These are phyloP conservation scores for Catharanthus roseus DNA, from an alignment of 257 asterid species.

Conservation along the genomic window DNA sequence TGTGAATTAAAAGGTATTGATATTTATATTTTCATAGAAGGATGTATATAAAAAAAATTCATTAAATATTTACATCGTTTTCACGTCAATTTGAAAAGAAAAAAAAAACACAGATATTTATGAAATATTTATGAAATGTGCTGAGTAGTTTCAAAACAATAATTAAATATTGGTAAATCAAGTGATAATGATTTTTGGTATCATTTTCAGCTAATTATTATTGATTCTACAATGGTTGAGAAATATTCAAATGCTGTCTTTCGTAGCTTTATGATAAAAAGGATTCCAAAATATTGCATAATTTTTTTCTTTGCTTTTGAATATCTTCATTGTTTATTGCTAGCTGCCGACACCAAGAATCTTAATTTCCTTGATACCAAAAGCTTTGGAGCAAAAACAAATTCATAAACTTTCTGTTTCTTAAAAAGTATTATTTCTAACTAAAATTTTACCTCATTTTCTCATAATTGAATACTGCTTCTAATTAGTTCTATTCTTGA, in stretches of 20 bases:
- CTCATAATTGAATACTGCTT: background rate
- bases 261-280: background rate
- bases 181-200: background rate
- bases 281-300: background rate
- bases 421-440: background rate
- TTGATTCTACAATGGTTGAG: background rate
- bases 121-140: no score
- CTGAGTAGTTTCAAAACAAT: no score
- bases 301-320: no score
- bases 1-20: no score
- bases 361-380: conserved; percentile 8
- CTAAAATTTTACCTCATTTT: conserved; percentile 1
- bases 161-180: no score
- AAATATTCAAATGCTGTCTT: conserved; percentile 1
- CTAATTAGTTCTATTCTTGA: no score
- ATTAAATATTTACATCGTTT: no score
- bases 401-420: background rate
- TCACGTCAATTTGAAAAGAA: no score
- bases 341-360: conserved; percentile 26
- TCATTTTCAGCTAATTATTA: background rate
- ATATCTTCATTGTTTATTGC: conserved; percentile 12
- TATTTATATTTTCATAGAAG: no score
- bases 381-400: background rate
- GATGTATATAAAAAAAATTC: no score
- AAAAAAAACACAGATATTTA: no score